Evolutionary conservation across 192 early-diverging fungal genomes (phyloP).

Genomic region (Coemansia sp.): DNA sequence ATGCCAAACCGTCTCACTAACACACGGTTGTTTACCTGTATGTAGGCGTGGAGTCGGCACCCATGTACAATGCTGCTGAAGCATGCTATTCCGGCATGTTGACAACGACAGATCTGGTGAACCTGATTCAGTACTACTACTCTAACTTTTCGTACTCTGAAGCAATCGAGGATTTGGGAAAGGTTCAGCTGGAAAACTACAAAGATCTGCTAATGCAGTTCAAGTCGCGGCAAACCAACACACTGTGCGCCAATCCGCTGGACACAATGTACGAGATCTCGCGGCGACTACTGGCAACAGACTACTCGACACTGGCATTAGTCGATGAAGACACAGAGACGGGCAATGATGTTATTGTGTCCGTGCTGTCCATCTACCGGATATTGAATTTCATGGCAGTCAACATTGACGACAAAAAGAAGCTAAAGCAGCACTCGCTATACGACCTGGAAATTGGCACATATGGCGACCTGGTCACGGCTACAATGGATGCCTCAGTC

Average conservation of each 20-base stretch:
- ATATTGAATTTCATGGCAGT: slow-evolving; percentile 86
- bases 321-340: slow-evolving; percentile 78
- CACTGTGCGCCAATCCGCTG: slow-evolving; percentile 80
- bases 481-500: slow-evolving; percentile 74
- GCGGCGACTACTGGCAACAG: slow-evolving; percentile 71
- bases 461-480: slow-evolving; percentile 79
- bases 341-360: slow-evolving; percentile 83
- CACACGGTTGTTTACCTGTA: neutral
- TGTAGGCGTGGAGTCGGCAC: slow-evolving; percentile 87
- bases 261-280: slow-evolving; percentile 86
- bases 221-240: slow-evolving; percentile 55
- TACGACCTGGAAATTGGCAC: slow-evolving; percentile 85
- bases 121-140: slow-evolving; percentile 92
- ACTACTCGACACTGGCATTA: slow-evolving; percentile 86
- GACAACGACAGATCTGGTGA: slow-evolving; percentile 94
- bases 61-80: slow-evolving; percentile 79
- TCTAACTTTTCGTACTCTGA: slow-evolving; percentile 72
- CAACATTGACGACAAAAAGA: slow-evolving; percentile 72
- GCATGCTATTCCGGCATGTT: slow-evolving; percentile 92
- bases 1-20: neutral
- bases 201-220: slow-evolving; percentile 52
- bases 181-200: slow-evolving; percentile 55
- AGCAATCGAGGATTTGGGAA: slow-evolving; percentile 86
- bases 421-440: slow-evolving; percentile 63
- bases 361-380: slow-evolving; percentile 84